phyloP scores from a whole-genome alignment of 208 protist species.

The Spironucleus salmonicida region DNA sequence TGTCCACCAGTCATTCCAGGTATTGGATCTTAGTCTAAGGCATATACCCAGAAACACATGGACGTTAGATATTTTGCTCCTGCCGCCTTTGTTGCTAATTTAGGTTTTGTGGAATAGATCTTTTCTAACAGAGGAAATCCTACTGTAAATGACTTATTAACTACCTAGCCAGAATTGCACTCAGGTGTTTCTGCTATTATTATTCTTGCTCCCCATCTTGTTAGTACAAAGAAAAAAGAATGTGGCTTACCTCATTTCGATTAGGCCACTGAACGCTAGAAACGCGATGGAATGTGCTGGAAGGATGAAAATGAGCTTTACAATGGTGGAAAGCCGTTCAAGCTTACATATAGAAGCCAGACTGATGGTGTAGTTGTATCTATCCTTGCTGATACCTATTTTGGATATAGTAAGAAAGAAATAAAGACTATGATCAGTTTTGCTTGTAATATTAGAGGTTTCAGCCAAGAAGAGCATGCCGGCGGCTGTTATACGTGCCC shows the following conservation, averaged over 20 bases:
- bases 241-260: constrained; percentile 43
- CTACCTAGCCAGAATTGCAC: constrained; percentile 36
- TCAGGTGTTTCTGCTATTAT: constrained; percentile 43
- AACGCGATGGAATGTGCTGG: constrained; percentile 44
- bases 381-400: constrained; percentile 49
- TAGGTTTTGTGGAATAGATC: constrained; percentile 48
- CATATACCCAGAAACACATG: constrained; percentile 27
- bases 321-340: constrained; percentile 45
- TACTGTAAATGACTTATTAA: constrained; percentile 37
- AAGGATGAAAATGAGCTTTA: constrained; percentile 46
- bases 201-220: constrained; percentile 46
- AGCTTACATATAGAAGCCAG: constrained; percentile 36
- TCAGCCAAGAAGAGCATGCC: constrained; percentile 47
- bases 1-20: constrained; percentile 38
- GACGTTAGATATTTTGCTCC: constrained; percentile 45
- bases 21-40: constrained; percentile 31
- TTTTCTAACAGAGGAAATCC: constrained; percentile 49
- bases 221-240: constrained; percentile 40
- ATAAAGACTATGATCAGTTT: constrained; percentile 46
- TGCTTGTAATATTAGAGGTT: constrained; percentile 42
- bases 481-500: constrained; percentile 39
- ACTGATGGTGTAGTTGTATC: constrained; percentile 39
- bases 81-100: constrained; percentile 35
- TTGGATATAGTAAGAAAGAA: constrained; percentile 52
- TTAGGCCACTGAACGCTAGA: constrained; percentile 42